These are phyloP conservation scores for Amaranthus palmeri DNA, from an alignment of 148 eudicot genomes.

Conservation along the genomic window DNA sequence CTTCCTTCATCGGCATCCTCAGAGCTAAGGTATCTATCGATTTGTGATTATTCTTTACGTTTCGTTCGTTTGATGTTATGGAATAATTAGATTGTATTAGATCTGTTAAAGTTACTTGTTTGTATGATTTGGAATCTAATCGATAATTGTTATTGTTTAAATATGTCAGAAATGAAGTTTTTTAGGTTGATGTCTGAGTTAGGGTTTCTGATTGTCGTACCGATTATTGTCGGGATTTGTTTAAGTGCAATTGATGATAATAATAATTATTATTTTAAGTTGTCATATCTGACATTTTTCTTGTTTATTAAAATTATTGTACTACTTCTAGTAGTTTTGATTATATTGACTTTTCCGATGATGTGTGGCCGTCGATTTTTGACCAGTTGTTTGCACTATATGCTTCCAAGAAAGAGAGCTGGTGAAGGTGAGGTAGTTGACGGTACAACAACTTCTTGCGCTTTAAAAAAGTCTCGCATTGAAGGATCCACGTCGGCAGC, in stretches of 20 bases:
- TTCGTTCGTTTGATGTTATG: slow-evolving; percentile 4
- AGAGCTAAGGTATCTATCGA: slow-evolving; percentile 27
- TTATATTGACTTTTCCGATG: slow-evolving; percentile 15
- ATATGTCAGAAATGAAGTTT: slow-evolving; percentile 12
- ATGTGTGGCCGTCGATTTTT: slow-evolving; percentile 33
- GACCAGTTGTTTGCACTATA: slow-evolving; percentile 66
- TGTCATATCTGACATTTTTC: slow-evolving; percentile 26
- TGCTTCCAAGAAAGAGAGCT: slow-evolving; percentile 79
- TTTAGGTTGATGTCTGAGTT: slow-evolving; percentile 24
- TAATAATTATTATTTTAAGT: neutral
- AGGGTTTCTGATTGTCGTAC: slow-evolving; percentile 25
- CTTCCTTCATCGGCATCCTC: slow-evolving; percentile 37
- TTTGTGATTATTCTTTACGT: slow-evolving; percentile 1
- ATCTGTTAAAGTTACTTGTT: slow-evolving; percentile 12
- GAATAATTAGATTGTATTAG: neutral
- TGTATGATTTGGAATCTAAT: slow-evolving; percentile 19
- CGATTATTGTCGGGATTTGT: slow-evolving; percentile 24
- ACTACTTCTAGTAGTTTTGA: neutral
- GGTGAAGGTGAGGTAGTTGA: slow-evolving; percentile 50
- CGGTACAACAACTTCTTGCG: slow-evolving; percentile 19
- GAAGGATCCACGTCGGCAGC: slow-evolving; percentile 27
- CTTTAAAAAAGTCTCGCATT: slow-evolving; percentile 43
- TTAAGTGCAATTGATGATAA: slow-evolving; percentile 1
- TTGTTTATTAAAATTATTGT: slow-evolving; percentile 11
- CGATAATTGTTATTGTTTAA: neutral